Base-by-base conservation (phyloP, 2,329 filamentous ascomycete species). In the Fusarium foetens region DNA sequence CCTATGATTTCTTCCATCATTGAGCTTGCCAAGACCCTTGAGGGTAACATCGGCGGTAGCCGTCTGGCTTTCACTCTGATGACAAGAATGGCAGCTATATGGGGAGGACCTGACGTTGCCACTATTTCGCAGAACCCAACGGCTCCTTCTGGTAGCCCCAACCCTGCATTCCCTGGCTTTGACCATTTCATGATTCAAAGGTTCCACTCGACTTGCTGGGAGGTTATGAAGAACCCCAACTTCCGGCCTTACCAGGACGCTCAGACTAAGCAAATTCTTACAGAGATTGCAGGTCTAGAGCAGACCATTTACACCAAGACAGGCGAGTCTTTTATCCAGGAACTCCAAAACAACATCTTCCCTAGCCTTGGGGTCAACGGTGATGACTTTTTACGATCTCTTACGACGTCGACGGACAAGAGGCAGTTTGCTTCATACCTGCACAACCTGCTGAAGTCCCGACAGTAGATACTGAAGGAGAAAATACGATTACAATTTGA, bases 201-300 rank as follows among this genome's bases (percentile, higher is more conserved):
- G 27, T 97, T 99, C 84, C 95, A 97, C 65, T 89, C 93, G 0
- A 87, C 97, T 12, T 95, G 93, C 80, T 99, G 96, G 96, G 92
- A 93, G 43, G 91, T 98, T 11, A 90, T 97, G 39, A 90, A 90
- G 42, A 92, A 95, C 48, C 86, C 92, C 10, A 88, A 88, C 25
- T 98, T 98, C 86, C 92, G 92, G 72, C 90, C 94, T 2, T 91
- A 91, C 71, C 83, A 84, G 60, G 96, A 99, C 80, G 94, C 95
- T 3, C 94, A 97, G 83, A 93, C 93, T 38, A 93, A 93, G 80
- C 92, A 95, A 81, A 93, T 98, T 2, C 88, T 99, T 42, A 91
- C 90, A 61, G 96, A 99, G 84, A 94, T 97, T 70, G 94, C 94
- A 6, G 89, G 88, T 6, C 83, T 99, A 66, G 94, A 99, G 82